Evolutionary conservation across 2,329 filamentous ascomycete genomes (phyloP), one percentile per base, ranked within the genome.

Genomic region (Dactylellina sp.): DNA sequence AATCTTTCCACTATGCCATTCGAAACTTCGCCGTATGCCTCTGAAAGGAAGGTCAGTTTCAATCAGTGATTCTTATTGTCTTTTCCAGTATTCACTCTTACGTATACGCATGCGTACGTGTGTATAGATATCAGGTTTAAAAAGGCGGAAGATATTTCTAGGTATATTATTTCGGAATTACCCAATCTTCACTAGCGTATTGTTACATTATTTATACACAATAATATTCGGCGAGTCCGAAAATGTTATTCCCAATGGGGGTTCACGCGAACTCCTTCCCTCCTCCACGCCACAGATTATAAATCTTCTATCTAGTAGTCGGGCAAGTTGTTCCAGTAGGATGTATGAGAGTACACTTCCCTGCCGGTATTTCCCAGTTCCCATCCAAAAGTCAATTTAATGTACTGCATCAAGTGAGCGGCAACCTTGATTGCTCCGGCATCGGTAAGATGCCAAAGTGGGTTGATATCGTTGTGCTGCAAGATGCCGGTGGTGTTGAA

Each of bases 401-500:
- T 85, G 79, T 84, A 89, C 79, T 87, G 85, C 75, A 85, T 84
- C 53, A 88, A 77, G 76, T 88, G 86, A 77, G 85, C 87, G 1
- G 86, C 86, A 6, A 89, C 79, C 79, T 89, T 89, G 77, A 88
- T 82, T 61, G 87, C 85, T 0, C 87, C 86, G 6, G 88, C 83
- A 77, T 89, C 87, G 0, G 86, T 89, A 0, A 86, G 86, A 77
- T 89, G 87, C 76, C 82, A 87, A 75, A 83, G 82, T 5, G 86
- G 86, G 1, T 82, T 84, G 71, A 88, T 86, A 77, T 88, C 86
- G 75, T 88, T 88, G 77, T 89, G 86, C 76, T 88, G 85, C 76
- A 89, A 78, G 47, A 89, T 86, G 0, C 86, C 86, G 7, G 83
- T 86, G 0, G 85, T 88, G 77, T 88, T 86, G 80, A 89, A 89